phyloP scores from a whole-genome alignment of 768 basidiomycete species.

The Macrolepiota albuminosa region DNA sequence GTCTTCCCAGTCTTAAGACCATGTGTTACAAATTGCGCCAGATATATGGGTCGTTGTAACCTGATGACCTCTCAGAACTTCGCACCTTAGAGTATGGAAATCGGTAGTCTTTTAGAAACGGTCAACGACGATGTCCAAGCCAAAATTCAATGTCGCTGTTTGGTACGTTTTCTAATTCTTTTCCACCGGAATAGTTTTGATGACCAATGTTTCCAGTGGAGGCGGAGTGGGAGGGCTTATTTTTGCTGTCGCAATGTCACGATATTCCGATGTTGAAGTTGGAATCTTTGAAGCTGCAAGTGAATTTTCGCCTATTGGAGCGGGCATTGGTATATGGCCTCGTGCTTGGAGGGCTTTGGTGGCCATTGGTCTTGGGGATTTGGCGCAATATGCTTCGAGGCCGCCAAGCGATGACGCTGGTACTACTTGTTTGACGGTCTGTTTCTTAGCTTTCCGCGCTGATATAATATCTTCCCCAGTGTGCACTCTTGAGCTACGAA shows the following conservation, averaged over 20 bases:
- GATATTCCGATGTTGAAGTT: conserved; percentile 9
- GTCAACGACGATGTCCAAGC: not conserved
- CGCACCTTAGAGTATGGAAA: too few relatives aligned
- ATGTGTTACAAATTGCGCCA: not conserved
- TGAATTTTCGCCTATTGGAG: conserved; percentile 15
- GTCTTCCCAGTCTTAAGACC: not conserved
- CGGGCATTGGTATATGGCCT: conserved; percentile 19
- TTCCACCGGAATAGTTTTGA: not conserved
- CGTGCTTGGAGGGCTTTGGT: conserved; percentile 35
- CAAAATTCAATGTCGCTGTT: conserved; percentile 8
- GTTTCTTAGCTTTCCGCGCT: not conserved
- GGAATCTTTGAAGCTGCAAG: conserved; percentile 15
- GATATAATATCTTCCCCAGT: conserved; percentile 8
- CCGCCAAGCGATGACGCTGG: conserved; percentile 17
- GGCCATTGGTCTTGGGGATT: conserved; percentile 31
- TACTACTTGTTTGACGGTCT: conserved; percentile 5
- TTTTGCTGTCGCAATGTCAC: conserved; percentile 15
- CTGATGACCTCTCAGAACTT: not conserved
- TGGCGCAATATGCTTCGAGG: conserved; percentile 15
- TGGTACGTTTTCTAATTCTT: conserved; percentile 4
- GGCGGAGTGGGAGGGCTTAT: conserved; percentile 16
- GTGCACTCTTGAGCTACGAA: conserved; percentile 24
- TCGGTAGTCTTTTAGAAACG: not conserved
- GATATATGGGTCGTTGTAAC: not conserved
- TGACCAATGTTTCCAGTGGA: conserved; percentile 4